Conservation (phyloP, 1,139 yeast genomes). For the Protomyces inouyei region DNA sequence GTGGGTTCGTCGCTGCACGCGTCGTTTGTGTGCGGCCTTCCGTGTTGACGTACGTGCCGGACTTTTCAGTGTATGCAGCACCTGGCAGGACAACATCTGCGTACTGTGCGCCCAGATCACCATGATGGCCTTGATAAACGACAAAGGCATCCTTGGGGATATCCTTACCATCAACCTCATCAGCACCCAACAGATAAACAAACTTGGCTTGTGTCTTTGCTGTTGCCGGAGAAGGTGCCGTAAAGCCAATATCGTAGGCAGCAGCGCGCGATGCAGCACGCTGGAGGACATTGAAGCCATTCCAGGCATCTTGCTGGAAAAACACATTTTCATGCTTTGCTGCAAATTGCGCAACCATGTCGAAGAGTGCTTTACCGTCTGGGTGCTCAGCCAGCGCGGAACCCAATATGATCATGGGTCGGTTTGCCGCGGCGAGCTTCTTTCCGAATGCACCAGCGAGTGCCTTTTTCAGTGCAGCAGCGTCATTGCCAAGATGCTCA, state of each 20-base stretch:
- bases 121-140: conserved; percentile 88
- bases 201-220: conserved; percentile 61
- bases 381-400: conserved; percentile 69
- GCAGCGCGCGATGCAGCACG: conserved; percentile 85
- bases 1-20: conserved; percentile 85
- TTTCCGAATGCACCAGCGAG: conserved; percentile 65
- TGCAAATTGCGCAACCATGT: conserved; percentile 60
- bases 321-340: conserved; percentile 53
- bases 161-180: conserved; percentile 64
- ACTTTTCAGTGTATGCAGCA: conserved; percentile 82
- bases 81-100: conserved; percentile 88
- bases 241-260: conserved; percentile 80
- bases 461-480: conserved; percentile 55
- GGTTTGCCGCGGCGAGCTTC: conserved; percentile 61
- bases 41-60: conserved; percentile 83
- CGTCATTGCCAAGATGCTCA: conserved; percentile 60
- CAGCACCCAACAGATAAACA: conserved; percentile 78
- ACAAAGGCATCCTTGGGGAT: conserved; percentile 84
- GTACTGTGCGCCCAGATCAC: conserved; percentile 81
- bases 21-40: conserved; percentile 86
- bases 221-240: conserved; percentile 49
- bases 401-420: conserved; percentile 77
- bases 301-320: conserved; percentile 65
- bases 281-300: conserved; percentile 74
- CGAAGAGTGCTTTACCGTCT: conserved; percentile 61